Evolutionary conservation across 1,284 basidiomycete genomes (phyloP).

Genomic region (Fomitopsis betulina): DNA sequence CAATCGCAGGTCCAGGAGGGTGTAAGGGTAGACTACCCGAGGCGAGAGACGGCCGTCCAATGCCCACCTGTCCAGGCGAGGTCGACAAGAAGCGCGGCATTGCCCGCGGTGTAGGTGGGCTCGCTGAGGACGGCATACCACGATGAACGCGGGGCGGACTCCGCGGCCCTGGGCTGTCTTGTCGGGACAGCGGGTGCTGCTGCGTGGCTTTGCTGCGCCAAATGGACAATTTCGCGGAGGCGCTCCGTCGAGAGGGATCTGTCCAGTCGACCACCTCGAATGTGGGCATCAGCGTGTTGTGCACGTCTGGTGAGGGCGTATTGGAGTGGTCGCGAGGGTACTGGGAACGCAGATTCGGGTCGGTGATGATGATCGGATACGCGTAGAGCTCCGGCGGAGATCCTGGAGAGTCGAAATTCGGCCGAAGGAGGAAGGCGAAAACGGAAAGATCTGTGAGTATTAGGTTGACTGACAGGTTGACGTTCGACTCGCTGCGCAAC

Average conservation of each 20-base stretch:
- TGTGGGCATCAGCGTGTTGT: conserved; percentile 36
- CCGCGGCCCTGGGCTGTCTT: background rate
- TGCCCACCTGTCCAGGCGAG: conserved; percentile 16
- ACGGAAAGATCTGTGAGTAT: conserved; percentile 47
- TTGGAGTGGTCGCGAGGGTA: conserved; percentile 41
- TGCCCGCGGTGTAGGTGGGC: conserved; percentile 7
- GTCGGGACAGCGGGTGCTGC: background rate
- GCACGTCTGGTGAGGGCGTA: conserved; percentile 11
- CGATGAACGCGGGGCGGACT: conserved; percentile 5
- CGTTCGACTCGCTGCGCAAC: background rate
- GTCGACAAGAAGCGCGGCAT: conserved; percentile 10
- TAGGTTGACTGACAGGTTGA: conserved; percentile 20
- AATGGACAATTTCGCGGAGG: conserved; percentile 49
- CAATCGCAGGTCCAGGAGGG: conserved; percentile 15
- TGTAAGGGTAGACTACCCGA: conserved; percentile 3
- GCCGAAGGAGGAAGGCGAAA: conserved; percentile 38
- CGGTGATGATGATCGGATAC: conserved; percentile 61
- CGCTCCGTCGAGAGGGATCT: conserved; percentile 31
- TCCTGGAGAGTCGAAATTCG: conserved; percentile 7
- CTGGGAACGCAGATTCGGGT: conserved; percentile 50
- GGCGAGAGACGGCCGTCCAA: conserved; percentile 12
- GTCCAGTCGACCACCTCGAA: conserved; percentile 68
- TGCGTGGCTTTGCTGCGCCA: conserved; percentile 48
- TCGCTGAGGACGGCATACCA: conserved; percentile 5
- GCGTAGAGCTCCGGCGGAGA: conserved; percentile 27